phyloP scores from a whole-genome alignment of 257 asterid genomes.

The Solanum paucissectum region DNA sequence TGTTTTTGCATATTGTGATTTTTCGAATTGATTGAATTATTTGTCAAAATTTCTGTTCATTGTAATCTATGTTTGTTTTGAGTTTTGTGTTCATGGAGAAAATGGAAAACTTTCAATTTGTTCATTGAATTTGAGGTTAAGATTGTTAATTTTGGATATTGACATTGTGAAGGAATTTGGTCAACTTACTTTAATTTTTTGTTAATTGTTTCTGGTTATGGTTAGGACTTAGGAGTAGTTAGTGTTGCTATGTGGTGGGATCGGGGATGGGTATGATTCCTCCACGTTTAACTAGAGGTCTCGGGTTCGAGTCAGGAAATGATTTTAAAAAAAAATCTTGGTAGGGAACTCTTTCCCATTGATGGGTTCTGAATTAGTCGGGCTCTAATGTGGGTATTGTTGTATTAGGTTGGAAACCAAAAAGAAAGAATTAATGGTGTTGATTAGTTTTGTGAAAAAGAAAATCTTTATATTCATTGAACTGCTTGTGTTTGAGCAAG shows the following conservation, averaged over 20 bases:
- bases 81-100: background rate
- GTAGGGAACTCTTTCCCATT: background rate
- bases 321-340: background rate
- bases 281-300: rapidly evolving
- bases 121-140: background rate
- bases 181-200: background rate
- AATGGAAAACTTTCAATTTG: background rate
- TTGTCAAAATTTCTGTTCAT: background rate
- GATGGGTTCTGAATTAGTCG: background rate
- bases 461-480: background rate
- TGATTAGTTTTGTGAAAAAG: background rate
- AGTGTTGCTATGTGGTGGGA: background rate
- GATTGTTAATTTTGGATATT: background rate
- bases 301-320: background rate
- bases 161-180: background rate
- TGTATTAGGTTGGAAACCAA: background rate
- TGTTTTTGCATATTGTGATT: background rate
- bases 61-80: background rate
- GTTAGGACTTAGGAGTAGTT: background rate
- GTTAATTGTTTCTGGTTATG: background rate
- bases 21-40: background rate
- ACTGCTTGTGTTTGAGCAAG: background rate
- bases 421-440: background rate
- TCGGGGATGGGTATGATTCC: background rate
- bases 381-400: background rate